Percentiles rank a stretch among this genome's conserved stretches.
Evolutionary conservation across 108 stramenopile species (phyloP).

Genomic region (Pseudonitzschia delicatissima): DNA sequence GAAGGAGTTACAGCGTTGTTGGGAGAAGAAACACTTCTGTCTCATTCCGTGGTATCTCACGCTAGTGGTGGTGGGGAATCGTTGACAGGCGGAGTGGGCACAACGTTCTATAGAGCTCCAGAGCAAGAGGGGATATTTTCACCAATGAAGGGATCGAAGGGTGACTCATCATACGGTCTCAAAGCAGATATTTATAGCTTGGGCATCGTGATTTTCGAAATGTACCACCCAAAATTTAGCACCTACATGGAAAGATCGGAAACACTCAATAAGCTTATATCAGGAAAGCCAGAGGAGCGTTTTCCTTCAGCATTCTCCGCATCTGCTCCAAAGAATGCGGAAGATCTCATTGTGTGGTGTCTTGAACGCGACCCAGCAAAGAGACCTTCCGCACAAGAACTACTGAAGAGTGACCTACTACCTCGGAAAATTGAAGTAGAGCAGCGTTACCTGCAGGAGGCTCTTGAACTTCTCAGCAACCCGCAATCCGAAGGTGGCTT

Average conservation of each 20-base stretch:
- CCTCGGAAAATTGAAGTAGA: slow-evolving; percentile 79
- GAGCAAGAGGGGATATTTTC: slow-evolving; percentile 45
- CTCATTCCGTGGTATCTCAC: slow-evolving; percentile 11
- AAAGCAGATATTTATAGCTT: slow-evolving; percentile 82
- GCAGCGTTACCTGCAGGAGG: slow-evolving; percentile 73
- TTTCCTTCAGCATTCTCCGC: slow-evolving; percentile 53
- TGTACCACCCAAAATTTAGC: slow-evolving; percentile 64
- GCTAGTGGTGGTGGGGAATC: slow-evolving; percentile 36
- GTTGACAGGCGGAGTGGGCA: slow-evolving; percentile 82
- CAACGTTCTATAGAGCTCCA: slow-evolving; percentile 65
- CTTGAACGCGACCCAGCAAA: slow-evolving; percentile 54
- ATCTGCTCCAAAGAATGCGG: slow-evolving; percentile 52
- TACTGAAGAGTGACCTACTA: slow-evolving; percentile 56
- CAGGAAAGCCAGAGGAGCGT: slow-evolving; percentile 23
- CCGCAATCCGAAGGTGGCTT: slow-evolving; percentile 60
- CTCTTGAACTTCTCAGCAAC: slow-evolving; percentile 68
- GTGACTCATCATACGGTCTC: slow-evolving; percentile 50
- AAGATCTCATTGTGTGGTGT: slow-evolving; percentile 76
- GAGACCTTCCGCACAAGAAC: slow-evolving; percentile 60
- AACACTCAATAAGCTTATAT: slow-evolving; percentile 26
- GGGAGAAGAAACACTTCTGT: slow-evolving; percentile 13
- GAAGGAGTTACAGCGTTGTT: slow-evolving; percentile 48
- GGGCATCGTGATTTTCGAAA: slow-evolving; percentile 76
- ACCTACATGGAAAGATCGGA: slow-evolving; percentile 44
- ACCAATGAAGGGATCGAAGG: slow-evolving; percentile 21